Evolutionary conservation across 2,329 filamentous ascomycete genomes (phyloP).

Genomic region (Lasiodiplodia citricola): DNA sequence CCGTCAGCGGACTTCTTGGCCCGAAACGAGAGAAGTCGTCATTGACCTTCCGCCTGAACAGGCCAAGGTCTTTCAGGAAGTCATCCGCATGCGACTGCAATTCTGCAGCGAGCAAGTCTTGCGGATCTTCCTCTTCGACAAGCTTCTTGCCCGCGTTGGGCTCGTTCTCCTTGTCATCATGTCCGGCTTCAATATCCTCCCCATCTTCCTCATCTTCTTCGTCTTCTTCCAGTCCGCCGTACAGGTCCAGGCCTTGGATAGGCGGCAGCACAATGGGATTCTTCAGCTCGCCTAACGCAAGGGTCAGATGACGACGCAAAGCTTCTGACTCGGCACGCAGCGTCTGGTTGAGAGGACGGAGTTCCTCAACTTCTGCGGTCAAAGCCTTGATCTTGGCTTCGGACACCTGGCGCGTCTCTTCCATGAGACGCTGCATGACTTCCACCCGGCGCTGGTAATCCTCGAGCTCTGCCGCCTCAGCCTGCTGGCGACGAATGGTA

Average conservation of each 20-base stretch:
- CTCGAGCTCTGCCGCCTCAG: constrained; percentile 84
- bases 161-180: constrained; percentile 47
- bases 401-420: constrained; percentile 86
- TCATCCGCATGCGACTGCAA: constrained; percentile 86
- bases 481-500: constrained; percentile 69
- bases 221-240: constrained; percentile 27
- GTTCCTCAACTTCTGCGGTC: constrained; percentile 56
- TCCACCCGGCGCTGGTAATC: constrained; percentile 92
- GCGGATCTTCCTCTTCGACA: constrained; percentile 60
- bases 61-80: constrained; percentile 76
- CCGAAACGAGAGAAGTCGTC: constrained; percentile 76
- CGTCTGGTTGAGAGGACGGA: constrained; percentile 61
- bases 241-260: constrained; percentile 31
- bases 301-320: constrained; percentile 81
- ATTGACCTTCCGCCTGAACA: constrained; percentile 85
- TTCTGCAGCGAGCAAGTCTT: constrained; percentile 58
- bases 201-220: constrained; percentile 33
- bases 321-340: constrained; percentile 77
- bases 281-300: constrained; percentile 83
- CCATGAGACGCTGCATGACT: constrained; percentile 93
- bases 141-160: constrained; percentile 65
- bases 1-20: constrained; percentile 7
- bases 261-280: constrained; percentile 78
- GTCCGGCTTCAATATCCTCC: constrained; percentile 30
- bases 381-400: constrained; percentile 93